Evolutionary conservation across 164 flowering plant genomes (phyloP).

Genomic region (Aristolochia contorta): DNA sequence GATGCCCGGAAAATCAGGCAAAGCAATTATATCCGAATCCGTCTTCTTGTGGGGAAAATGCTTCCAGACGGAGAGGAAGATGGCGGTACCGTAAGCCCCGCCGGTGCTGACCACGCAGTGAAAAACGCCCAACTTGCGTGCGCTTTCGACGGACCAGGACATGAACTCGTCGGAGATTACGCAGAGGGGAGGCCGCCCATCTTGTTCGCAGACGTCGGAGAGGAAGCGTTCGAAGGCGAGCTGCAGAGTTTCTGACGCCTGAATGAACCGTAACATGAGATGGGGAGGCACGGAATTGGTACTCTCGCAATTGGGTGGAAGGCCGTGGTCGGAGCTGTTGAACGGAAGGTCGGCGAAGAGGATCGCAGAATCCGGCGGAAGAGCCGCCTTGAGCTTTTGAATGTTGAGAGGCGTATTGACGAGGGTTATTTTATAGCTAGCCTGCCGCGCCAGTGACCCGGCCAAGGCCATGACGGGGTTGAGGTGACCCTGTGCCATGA

Average conservation of each 20-base stretch:
- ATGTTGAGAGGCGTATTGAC: conserved; percentile 16
- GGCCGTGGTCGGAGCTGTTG: conserved; percentile 14
- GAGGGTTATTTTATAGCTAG: background rate
- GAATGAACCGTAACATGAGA: conserved; percentile 4
- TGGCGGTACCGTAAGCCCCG: conserved; percentile 12
- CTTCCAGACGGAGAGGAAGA: conserved; percentile 9
- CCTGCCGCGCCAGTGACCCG: background rate
- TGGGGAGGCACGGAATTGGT: conserved; percentile 8
- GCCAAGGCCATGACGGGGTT: conserved; percentile 12
- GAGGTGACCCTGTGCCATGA: conserved; percentile 16
- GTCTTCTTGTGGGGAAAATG: conserved; percentile 13
- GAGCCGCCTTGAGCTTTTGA: conserved; percentile 5
- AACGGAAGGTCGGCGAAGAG: conserved; percentile 13
- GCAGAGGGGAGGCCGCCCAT: conserved; percentile 2
- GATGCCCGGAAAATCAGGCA: conserved; percentile 10
- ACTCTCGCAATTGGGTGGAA: conserved; percentile 10
- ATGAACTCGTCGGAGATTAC: conserved; percentile 12
- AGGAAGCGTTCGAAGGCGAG: conserved; percentile 11
- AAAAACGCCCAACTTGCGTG: conserved; percentile 9
- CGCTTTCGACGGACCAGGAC: conserved; percentile 17
- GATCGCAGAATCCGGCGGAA: conserved; percentile 9
- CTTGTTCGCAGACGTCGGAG: background rate
- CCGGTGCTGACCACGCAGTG: conserved; percentile 9
- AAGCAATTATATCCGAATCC: background rate
- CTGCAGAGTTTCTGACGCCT: conserved; percentile 8